Conservation (phyloP, 2,329 filamentous ascomycete genomes). For the Mycosphaerella arachidis region DNA sequence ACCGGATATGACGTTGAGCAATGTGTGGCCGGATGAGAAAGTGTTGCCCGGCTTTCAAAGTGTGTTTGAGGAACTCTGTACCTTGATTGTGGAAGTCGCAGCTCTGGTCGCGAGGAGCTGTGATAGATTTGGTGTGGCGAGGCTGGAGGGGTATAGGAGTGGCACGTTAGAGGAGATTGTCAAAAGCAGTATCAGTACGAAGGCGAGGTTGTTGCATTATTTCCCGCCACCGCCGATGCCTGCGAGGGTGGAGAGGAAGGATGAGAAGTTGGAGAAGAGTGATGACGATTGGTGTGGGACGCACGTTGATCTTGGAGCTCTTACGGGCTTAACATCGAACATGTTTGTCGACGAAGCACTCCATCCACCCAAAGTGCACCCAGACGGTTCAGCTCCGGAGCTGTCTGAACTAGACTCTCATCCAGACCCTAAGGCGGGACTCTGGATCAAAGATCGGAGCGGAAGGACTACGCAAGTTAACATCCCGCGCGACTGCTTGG, state of each 20-base stretch:
- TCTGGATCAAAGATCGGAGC: constrained; percentile 89
- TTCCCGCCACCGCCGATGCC: constrained; percentile 54
- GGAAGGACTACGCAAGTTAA: constrained; percentile 83
- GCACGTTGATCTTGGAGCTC: constrained; percentile 84
- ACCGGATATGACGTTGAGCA: constrained; percentile 83
- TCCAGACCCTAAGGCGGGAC: constrained; percentile 76
- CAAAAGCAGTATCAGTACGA: constrained; percentile 77
- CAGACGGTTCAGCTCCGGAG: constrained; percentile 22
- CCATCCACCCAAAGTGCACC: constrained; percentile 22
- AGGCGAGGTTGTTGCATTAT: constrained; percentile 89
- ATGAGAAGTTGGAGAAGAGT: constrained; percentile 1
- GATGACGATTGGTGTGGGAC: constrained; percentile 94
- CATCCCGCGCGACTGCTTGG: constrained; percentile 86
- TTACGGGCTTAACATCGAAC: constrained; percentile 88
- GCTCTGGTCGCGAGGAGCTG: constrained; percentile 86
- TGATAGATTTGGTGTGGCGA: constrained; percentile 74
- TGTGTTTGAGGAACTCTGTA: constrained; percentile 71
- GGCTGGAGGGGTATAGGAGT: constrained; percentile 69
- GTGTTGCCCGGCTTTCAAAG: constrained; percentile 70
- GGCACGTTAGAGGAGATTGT: constrained; percentile 87
- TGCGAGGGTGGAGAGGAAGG: neutral
- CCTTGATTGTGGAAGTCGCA: constrained; percentile 82
- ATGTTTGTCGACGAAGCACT: constrained; percentile 86
- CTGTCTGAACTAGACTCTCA: constrained; percentile 69
- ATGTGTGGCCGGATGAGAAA: constrained; percentile 73